Evolutionary conservation across 179 eudicot genomes (phyloP), one percentile per base, ranked within the genome.

Genomic region (Spinacia oleracea): DNA sequence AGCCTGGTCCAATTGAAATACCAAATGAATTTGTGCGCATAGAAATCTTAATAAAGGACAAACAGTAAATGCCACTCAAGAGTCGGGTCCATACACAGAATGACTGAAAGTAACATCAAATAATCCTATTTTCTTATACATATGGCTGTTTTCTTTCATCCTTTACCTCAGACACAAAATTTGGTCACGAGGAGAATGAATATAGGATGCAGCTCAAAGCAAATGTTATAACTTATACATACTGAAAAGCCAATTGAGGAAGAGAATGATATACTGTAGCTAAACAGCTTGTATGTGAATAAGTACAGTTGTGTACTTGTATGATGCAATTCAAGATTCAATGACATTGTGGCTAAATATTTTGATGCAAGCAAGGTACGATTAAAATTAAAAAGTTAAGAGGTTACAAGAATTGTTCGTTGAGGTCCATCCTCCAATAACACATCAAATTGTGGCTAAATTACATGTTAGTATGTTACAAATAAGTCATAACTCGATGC

Each of bases 1-100:
- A 55, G 94, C 93, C 98, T 94, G 84, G 67, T 35, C 48, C 68
- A 78, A 50, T 77, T 60, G 70, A 78, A 35, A 69, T 20, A 66
- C 40, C 66, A 82, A 62, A 69, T 67, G 50, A 66, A 46, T 56
- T 34, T 45, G 29, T 10, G 59, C 73, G 64, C 15, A 2, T 34
- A 67, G 5, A 18, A 66, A 23, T 31, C 43, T 15, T 9, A 48
- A 63, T 32, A 15, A 59, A 23, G 38, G 6, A 23, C 18, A 40
- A 25, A 27, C 16, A 32, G 14, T 35, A 78, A 5, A 56, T 68
- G 29, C 40, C 31, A 42, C 27, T 38, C 72, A 69, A 69, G 53
- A 69, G 53, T 43, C 53, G 23, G 42, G 53, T 25, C 25, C 25
- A 1, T 27, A n/a, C 16, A 18, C 18, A 60, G 21, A 72, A 51